phyloP scores from a whole-genome alignment of 495 filamentous ascomycete genomes.

The Penicillium subrubescens region DNA sequence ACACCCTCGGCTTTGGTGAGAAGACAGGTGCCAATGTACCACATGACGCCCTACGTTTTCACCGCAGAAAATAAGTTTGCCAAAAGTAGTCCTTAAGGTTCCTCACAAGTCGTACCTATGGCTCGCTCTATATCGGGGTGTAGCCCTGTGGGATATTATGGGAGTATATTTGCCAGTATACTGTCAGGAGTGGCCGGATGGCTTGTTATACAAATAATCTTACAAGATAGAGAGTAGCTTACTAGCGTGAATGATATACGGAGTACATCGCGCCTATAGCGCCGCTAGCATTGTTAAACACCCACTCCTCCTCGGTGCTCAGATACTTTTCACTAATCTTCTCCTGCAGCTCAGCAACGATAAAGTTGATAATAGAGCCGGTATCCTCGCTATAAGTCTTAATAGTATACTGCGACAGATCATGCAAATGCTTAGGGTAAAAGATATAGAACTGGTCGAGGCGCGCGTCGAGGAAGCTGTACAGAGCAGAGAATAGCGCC shows the following conservation, averaged over 20 bases:
- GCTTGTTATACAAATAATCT: no score
- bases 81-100: no score
- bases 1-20: no score
- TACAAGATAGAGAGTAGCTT: no score
- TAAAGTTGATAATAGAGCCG: slow-evolving; percentile 63
- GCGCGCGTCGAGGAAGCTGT: slow-evolving; percentile 66
- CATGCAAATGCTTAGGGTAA: slow-evolving; percentile 64
- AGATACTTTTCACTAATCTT: slow-evolving; percentile 44
- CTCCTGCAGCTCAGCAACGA: slow-evolving; percentile 49
- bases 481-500: slow-evolving; percentile 59
- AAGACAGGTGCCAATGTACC: no score
- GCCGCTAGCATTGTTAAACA: slow-evolving; percentile 71
- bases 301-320: slow-evolving; percentile 51
- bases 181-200: no score
- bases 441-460: slow-evolving; percentile 81
- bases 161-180: no score
- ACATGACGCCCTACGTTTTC: no score
- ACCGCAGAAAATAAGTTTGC: no score
- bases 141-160: no score
- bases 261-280: slow-evolving; percentile 93
- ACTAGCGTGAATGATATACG: slow-evolving; percentile 85
- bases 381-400: slow-evolving; percentile 72
- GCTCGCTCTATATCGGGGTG: no score
- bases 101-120: no score
- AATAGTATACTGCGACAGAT: slow-evolving; percentile 66